Evolutionary conservation across 495 filamentous ascomycete species (phyloP).

Genomic region (Penicillium salamii): DNA sequence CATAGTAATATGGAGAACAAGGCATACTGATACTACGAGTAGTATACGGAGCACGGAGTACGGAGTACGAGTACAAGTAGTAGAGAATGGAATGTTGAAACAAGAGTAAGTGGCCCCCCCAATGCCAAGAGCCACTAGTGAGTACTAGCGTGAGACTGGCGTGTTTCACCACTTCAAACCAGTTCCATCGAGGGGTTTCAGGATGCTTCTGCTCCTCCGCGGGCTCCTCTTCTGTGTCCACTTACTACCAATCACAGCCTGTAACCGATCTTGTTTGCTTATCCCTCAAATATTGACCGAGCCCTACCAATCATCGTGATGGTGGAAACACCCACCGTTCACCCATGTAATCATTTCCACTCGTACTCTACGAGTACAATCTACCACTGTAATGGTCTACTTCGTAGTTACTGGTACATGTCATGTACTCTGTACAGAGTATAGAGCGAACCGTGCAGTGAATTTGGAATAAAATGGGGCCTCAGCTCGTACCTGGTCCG

Average conservation of each 20-base stretch:
- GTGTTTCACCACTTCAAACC: conserved; percentile 24
- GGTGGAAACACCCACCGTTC: conserved; percentile 18
- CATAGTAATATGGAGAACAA: no score
- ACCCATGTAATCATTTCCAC: conserved; percentile 7
- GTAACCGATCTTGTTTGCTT: neutral
- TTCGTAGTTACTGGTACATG: no score
- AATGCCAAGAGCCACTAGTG: conserved; percentile 16
- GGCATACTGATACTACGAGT: no score
- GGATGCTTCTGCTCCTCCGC: no score
- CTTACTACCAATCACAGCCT: neutral
- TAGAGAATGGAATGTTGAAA: neutral
- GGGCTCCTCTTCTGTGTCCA: neutral
- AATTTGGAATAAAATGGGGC: no score
- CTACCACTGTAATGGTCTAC: no score
- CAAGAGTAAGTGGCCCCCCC: neutral
- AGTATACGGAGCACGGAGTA: neutral
- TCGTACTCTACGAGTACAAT: no score
- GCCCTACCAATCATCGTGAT: neutral
- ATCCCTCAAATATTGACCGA: neutral
- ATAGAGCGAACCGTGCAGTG: no score
- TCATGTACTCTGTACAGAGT: no score
- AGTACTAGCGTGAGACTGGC: conserved; percentile 17
- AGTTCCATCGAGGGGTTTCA: conserved; percentile 30
- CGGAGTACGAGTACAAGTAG: neutral
- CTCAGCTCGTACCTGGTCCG: no score